These are phyloP conservation scores for Poterioochromonas sp. DNA, from an alignment of 352 stramenopile genomes.

Conservation along the genomic window DNA sequence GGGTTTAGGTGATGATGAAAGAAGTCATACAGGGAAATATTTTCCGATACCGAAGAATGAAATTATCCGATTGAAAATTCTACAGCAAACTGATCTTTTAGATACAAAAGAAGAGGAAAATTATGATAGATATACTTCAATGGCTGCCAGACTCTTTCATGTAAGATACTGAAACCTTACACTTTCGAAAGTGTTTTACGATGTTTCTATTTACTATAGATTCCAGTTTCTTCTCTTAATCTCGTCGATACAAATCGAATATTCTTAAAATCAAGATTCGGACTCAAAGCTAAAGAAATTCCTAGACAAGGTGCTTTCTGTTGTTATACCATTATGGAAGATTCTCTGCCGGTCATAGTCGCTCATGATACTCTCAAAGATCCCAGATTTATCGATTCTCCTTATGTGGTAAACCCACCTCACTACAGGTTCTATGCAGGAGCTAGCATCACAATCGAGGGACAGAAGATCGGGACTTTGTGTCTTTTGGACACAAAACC, in stretches of 20 bases:
- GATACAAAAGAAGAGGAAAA: background rate
- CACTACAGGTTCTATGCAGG: constrained; percentile 82
- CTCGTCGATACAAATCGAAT: constrained; percentile 84
- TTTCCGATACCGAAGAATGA: background rate
- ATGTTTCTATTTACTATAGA: constrained; percentile 13
- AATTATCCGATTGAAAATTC: background rate
- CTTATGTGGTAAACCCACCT: constrained; percentile 73
- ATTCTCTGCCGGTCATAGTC: constrained; percentile 48
- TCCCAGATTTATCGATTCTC: constrained; percentile 67
- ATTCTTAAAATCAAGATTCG: constrained; percentile 77
- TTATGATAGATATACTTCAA: background rate
- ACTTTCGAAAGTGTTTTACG: background rate
- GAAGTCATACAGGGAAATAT: too few species aligned
- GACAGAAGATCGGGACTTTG: constrained; percentile 53
- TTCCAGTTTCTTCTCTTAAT: constrained; percentile 52
- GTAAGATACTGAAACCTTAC: background rate
- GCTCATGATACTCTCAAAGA: constrained; percentile 75
- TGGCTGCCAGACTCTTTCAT: background rate
- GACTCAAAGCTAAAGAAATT: constrained; percentile 50
- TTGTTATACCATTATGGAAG: constrained; percentile 49
- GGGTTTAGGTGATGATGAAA: too few species aligned
- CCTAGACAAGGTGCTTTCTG: constrained; percentile 55
- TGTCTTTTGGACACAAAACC: constrained; percentile 54
- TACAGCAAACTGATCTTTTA: background rate
- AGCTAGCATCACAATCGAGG: constrained; percentile 58